Conservation (phyloP, 441 rosid species). For the Omphalea diandra region DNA sequence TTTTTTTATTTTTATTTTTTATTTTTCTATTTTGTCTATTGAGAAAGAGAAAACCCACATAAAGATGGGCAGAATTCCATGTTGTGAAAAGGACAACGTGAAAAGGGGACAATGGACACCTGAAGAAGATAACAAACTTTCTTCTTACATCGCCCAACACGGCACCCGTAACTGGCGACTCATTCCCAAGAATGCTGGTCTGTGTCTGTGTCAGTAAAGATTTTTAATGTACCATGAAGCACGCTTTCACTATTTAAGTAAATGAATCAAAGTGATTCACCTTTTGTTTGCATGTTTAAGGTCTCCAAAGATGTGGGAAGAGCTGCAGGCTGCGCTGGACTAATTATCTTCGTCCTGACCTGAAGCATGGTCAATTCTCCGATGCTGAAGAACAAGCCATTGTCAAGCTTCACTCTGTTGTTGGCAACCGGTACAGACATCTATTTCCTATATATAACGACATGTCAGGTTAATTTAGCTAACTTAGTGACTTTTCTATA, state of each 20-base stretch:
- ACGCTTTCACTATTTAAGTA: no score
- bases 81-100: constrained; percentile 90
- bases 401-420: constrained; percentile 65
- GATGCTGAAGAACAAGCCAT: constrained; percentile 77
- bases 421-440: constrained; percentile 23
- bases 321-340: constrained; percentile 88
- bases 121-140: constrained; percentile 92
- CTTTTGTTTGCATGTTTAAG: constrained; percentile 19
- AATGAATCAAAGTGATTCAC: not conserved
- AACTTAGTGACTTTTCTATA: not conserved
- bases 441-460: not conserved
- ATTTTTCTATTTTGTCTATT: not conserved
- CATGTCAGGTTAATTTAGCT: not conserved
- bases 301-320: constrained; percentile 81
- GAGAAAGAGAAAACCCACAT: constrained; percentile 10
- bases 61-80: constrained; percentile 89
- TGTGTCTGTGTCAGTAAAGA: no score
- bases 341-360: constrained; percentile 80
- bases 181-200: constrained; percentile 94
- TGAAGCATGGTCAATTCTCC: constrained; percentile 68
- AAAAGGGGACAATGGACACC: constrained; percentile 98
- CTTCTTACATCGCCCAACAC: constrained; percentile 91
- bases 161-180: constrained; percentile 98
- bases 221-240: no score
- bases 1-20: not conserved